A percentile compares a stretch with the other conserved stretches of the same genome.
phyloP scores from a whole-genome alignment of 179 eudicot species.

The Drosera spatulata region DNA sequence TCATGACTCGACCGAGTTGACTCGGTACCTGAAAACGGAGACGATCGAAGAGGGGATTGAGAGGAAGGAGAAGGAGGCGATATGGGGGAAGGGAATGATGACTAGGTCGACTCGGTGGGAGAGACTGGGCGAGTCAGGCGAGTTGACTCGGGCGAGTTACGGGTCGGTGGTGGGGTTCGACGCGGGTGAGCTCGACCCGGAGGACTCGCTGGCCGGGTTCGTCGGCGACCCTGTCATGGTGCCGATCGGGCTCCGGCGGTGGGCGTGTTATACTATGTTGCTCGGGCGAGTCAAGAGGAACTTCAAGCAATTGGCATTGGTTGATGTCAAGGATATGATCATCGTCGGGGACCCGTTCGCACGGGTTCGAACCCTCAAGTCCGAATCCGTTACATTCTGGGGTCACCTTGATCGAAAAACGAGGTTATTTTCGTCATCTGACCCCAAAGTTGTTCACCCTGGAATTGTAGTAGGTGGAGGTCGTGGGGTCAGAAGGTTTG shows the following conservation, averaged over 20 bases:
- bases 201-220: conserved; percentile 64
- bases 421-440: conserved; percentile 10
- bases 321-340: conserved; percentile 42
- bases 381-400: conserved; percentile 44
- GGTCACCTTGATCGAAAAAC: conserved; percentile 16
- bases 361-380: conserved; percentile 34
- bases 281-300: conserved; percentile 62
- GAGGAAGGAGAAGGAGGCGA: conserved; percentile 25
- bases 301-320: conserved; percentile 52
- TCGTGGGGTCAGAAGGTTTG: conserved; percentile 56
- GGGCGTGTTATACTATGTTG: conserved; percentile 89
- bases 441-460: conserved; percentile 12
- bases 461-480: conserved; percentile 53
- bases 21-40: conserved; percentile 28
- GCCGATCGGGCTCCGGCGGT: conserved; percentile 54
- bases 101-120: conserved; percentile 7
- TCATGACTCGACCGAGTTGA: conserved; percentile 11
- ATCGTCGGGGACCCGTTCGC: conserved; percentile 59
- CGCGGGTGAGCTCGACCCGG: conserved; percentile 84
- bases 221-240: conserved; percentile 30
- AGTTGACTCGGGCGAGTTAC: conserved; percentile 52
- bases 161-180: conserved; percentile 79
- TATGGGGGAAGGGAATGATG: conserved; percentile 35
- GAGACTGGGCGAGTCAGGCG: conserved; percentile 10
- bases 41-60: conserved; percentile 13